These are phyloP conservation scores for Pichia cactophila DNA, from an alignment of 1,139 yeast genomes.

Conservation along the genomic window DNA sequence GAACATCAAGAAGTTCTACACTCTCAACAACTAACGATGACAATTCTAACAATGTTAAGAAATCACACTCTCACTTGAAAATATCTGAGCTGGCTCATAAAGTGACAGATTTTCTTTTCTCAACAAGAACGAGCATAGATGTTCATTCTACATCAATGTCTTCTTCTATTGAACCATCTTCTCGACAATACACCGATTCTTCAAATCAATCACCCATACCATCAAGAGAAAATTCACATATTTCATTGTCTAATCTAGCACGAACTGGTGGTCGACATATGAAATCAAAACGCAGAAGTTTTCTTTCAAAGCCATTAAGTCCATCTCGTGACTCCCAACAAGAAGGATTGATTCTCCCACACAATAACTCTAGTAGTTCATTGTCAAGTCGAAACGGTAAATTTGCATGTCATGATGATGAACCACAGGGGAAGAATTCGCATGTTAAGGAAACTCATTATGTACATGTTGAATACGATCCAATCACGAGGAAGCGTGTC, in stretches of 20 bases:
- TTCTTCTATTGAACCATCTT: constrained; percentile 6
- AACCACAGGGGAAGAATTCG: constrained; percentile 3
- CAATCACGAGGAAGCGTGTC: constrained; percentile 73
- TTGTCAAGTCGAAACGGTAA: constrained; percentile 1
- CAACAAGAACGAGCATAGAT: constrained; percentile 17
- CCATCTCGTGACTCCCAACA: constrained; percentile 8
- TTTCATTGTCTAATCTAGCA: constrained; percentile 13
- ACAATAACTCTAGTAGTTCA: constrained; percentile 4
- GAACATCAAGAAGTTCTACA: constrained; percentile 9
- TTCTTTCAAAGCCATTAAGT: constrained; percentile 7
- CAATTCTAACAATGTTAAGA: background rate
- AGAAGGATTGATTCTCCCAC: background rate
- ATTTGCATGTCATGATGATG: constrained; percentile 3
- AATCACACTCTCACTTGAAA: constrained; percentile 16
- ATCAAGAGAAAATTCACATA: constrained; percentile 15
- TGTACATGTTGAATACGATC: constrained; percentile 82
- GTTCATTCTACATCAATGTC: constrained; percentile 3
- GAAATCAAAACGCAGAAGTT: constrained; percentile 8
- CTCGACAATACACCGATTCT: constrained; percentile 4
- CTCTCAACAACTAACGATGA: background rate
- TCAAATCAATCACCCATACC: constrained; percentile 17
- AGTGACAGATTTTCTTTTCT: constrained; percentile 21
- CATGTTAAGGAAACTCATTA: constrained; percentile 77
- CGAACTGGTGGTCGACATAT: constrained; percentile 3
- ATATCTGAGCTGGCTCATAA: constrained; percentile 24